Evolutionary conservation across 164 flowering plant genomes (phyloP), one percentile per base, ranked within the genome.

Genomic region (Vitis rupestris): DNA sequence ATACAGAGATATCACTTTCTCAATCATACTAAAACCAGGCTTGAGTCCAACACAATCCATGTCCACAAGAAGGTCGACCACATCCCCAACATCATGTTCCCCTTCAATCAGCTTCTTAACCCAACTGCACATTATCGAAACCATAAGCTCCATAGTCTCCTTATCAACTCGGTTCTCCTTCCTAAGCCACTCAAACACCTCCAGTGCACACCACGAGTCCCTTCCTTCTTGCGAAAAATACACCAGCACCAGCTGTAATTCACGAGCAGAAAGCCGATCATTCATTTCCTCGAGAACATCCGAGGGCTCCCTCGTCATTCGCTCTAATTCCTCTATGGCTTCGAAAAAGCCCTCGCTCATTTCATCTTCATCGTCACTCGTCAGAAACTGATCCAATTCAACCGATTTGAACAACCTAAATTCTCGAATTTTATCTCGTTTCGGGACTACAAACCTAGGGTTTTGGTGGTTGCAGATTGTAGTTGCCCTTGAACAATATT

Each of bases 81-180:
- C 95, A 69, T 94, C 93, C 1, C 75, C 83, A 29, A 85, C 88
- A 47, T 64, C 82, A 69, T 69, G 82, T 27, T 80, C 82, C 27
- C 75, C 86, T 74, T 79, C 82, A 62, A 94, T 87, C 84, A 92
- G 60, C 81, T 91, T 92, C 86, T 81, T 88, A 15, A 87, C 76
- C 99, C 99, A 94, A 10, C 88, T 76, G 67, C 97, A 92, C 99
- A 94, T 92, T 47, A 94, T 82, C 1, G 99, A 87, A 49, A 92
- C 97, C 99, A 92, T 94, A 12, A 94, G 79, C 82, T 94, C 99
- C 93, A 91, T 86, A 0, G 92, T 94, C 82, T 92, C 99, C 73
- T 90, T 81, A 72, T 92, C 99, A 2, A 91, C 97, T 66, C 90
- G 74, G 64, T 92, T 88, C 78, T 87, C 97, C 79, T 88, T 90